Conservation (phyloP, 2,329 filamentous ascomycete genomes). For the Penicillium sp. region DNA sequence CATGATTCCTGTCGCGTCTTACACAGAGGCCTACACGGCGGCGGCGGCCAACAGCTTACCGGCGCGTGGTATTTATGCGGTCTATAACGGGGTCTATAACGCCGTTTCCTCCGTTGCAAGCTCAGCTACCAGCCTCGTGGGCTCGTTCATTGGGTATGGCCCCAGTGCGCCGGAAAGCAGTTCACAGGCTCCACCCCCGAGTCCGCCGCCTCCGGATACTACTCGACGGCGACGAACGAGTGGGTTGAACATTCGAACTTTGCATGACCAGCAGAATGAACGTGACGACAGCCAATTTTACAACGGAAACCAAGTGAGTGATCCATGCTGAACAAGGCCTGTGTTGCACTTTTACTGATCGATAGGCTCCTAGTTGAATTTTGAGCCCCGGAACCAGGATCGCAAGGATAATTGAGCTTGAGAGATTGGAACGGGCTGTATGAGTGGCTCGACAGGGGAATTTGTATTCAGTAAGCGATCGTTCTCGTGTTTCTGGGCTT, state of each 20-base stretch:
- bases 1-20: conserved; percentile 72
- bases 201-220: conserved; percentile 14
- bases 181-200: conserved; percentile 13
- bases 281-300: conserved; percentile 75
- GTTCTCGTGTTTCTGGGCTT: not conserved
- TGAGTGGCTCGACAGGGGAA: no score
- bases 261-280: conserved; percentile 61
- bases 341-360: conserved; percentile 1
- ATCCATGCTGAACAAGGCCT: not conserved
- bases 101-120: conserved; percentile 53
- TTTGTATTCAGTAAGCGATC: not conserved
- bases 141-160: conserved; percentile 53
- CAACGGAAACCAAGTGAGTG: conserved; percentile 84
- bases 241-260: conserved; percentile 56
- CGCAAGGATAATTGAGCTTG: conserved; percentile 46
- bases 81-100: conserved; percentile 50
- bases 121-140: conserved; percentile 50
- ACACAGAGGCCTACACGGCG: conserved; percentile 63
- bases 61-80: conserved; percentile 49
- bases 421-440: not conserved
- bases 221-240: conserved; percentile 25
- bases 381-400: conserved; percentile 68
- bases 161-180: conserved; percentile 27
- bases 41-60: conserved; percentile 44
- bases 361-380: conserved; percentile 62